phyloP scores from a whole-genome alignment of 495 filamentous ascomycete species.

The Acidiella bohemica region DNA sequence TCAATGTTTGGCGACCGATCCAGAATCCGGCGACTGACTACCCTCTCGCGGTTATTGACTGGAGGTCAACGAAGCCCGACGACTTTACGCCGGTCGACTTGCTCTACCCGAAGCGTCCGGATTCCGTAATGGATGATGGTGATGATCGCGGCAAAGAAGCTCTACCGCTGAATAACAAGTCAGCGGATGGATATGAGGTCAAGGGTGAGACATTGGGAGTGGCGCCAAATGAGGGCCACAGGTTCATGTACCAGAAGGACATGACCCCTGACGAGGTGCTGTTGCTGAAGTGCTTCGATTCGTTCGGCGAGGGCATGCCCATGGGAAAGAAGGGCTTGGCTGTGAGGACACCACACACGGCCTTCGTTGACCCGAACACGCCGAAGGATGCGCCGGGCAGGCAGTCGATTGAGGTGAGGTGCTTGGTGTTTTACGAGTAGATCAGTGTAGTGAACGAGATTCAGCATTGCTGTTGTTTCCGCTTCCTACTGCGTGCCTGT shows the following conservation, averaged over 20 bases:
- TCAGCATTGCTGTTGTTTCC: too few species aligned
- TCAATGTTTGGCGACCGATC: conserved; percentile 71
- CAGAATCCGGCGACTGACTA: conserved; percentile 32
- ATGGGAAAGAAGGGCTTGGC: conserved; percentile 23
- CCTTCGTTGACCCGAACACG: conserved; percentile 28
- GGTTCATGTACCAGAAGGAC: conserved; percentile 29
- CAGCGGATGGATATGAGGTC: conserved; percentile 26
- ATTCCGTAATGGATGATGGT: conserved; percentile 16
- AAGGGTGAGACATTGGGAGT: conserved; percentile 28
- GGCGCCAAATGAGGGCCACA: conserved; percentile 24
- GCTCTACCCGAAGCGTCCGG: conserved; percentile 25
- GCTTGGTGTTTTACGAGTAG: conserved; percentile 29
- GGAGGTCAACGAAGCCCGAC: conserved; percentile 24
- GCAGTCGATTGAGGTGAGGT: conserved; percentile 30
- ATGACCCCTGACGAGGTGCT: conserved; percentile 32
- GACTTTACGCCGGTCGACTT: conserved; percentile 28
- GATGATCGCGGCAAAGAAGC: conserved; percentile 28
- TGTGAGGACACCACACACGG: conserved; percentile 29
- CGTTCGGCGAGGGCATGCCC: conserved; percentile 23
- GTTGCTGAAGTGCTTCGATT: conserved; percentile 31
- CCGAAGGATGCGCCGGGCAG: conserved; percentile 25
- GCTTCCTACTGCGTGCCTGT: too few species aligned
- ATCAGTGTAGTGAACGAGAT: not conserved
- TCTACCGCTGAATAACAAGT: conserved; percentile 18
- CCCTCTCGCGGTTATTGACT: conserved; percentile 29